Percentiles rank a stretch among this genome's conserved stretches.
These are phyloP conservation scores for Staphylotrichum longicolle DNA, from an alignment of 495 filamentous ascomycete genomes.

Conservation along the genomic window DNA sequence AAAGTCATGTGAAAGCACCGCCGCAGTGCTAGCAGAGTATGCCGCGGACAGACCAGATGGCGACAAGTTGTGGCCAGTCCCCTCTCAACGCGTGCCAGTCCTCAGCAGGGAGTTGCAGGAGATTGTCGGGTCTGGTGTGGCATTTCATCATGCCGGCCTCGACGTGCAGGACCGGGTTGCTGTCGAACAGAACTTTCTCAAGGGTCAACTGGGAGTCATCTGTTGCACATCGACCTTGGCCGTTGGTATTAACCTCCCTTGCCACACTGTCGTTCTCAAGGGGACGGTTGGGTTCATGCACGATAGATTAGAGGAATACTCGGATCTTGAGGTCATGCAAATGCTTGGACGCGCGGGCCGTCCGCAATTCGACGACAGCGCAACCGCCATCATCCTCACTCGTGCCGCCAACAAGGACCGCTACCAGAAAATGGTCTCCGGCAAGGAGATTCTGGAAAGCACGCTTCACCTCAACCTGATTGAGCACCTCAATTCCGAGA, in stretches of 20 bases:
- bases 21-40: slow-evolving; percentile 65
- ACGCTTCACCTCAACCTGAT: slow-evolving; percentile 83
- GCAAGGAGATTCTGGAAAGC: slow-evolving; percentile 82
- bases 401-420: slow-evolving; percentile 60
- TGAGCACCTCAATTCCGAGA: slow-evolving; percentile 92
- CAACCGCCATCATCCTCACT: slow-evolving; percentile 85
- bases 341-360: slow-evolving; percentile 94
- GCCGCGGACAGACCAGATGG: slow-evolving; percentile 57
- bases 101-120: slow-evolving; percentile 61
- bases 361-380: slow-evolving; percentile 87
- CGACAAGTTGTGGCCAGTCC: slow-evolving; percentile 67
- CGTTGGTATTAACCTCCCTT: slow-evolving; percentile 90
- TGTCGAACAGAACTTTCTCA: slow-evolving; percentile 70
- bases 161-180: slow-evolving; percentile 64
- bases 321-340: slow-evolving; percentile 94
- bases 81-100: slow-evolving; percentile 54
- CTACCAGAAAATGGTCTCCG: slow-evolving; percentile 82
- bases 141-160: slow-evolving; percentile 92
- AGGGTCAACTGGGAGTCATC: slow-evolving; percentile 78
- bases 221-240: slow-evolving; percentile 95
- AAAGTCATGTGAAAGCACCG: slow-evolving; percentile 72
- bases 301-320: slow-evolving; percentile 67
- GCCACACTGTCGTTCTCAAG: slow-evolving; percentile 90
- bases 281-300: slow-evolving; percentile 75
- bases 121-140: slow-evolving; percentile 67